Evolutionary conservation across 352 stramenopile genomes (phyloP).

Genomic region (Pythium coloratum): DNA sequence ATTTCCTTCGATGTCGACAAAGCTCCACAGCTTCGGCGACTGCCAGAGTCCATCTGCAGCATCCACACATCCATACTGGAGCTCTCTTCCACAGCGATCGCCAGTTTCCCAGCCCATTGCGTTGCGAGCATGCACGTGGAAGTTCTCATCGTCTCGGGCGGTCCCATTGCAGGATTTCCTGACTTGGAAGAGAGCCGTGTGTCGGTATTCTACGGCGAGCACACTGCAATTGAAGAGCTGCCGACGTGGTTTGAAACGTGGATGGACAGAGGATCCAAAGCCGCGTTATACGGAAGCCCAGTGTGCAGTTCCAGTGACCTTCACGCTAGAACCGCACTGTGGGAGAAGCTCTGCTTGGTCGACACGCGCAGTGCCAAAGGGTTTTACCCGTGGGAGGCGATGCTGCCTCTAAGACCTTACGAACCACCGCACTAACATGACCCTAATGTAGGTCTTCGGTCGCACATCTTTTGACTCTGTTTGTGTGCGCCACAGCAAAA

Average conservation of each 20-base stretch:
- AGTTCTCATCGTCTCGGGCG: not conserved
- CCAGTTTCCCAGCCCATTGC: not conserved
- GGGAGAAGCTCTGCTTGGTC: not conserved
- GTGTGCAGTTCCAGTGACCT: conserved; percentile 1
- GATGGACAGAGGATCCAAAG: not conserved
- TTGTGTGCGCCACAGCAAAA: too few species aligned
- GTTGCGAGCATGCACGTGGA: not conserved
- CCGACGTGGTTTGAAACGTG: not conserved
- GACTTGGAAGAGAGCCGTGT: not conserved
- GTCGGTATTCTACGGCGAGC: not conserved
- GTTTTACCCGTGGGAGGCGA: conserved; percentile 5
- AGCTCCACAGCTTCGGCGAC: not conserved
- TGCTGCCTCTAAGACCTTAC: conserved; percentile 2
- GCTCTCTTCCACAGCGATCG: not conserved
- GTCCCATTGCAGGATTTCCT: not conserved
- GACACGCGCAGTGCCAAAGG: not conserved
- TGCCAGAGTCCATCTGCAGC: not conserved
- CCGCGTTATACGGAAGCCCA: not conserved
- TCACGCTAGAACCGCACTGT: not conserved
- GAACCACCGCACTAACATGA: not conserved
- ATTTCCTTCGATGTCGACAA: not conserved
- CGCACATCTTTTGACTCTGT: too few species aligned
- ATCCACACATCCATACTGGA: not conserved
- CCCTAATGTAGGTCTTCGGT: too few species aligned
- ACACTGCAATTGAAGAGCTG: not conserved